Evolutionary conservation across 2,329 filamentous ascomycete species (phyloP), one percentile per base, ranked within the genome.

Genomic region (Sclerotinia minor): DNA sequence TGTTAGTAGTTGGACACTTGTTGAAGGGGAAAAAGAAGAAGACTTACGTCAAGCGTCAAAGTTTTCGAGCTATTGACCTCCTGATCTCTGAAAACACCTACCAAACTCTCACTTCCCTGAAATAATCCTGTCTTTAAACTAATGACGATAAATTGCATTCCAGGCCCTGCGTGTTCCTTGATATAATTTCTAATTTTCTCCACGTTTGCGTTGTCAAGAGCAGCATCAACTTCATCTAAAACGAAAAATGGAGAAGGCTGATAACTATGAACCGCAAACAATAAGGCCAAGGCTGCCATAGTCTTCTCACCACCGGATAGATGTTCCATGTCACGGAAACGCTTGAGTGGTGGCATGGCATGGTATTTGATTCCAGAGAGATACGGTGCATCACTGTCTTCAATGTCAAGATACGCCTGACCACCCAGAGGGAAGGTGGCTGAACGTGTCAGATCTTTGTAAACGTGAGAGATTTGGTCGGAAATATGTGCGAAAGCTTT

Each of bases 101-200:
- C 93, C 74, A 99, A 79, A 70, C 93, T 96, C 83, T 99, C 94
- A 76, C 92, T 97, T 79, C 96, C 92, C 80, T 99, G 94, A 81
- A 98, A 99, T 67, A 99, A 83, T 1, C 93, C 94, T 0, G 93
- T 91, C 85, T 99, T 99, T 78, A 99, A 84, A 81, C 89, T 93
- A 79, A 99, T 99, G 73, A 99, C 95, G 70, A 99, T 96, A 74
- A 99, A 99, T 79, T 99, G 95, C 93, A 98, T 98, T 19, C 96
- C 96, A 1, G 95, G 95, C 0, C 92, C 92, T 0, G 94, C 92
- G 79, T 99, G 94, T 76, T 96, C 92, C 49, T 90, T 87, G 70
- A 99, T 96, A 77, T 99, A 99, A 79, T 95, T 95, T 72, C 94
- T 95, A 79, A 99, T 94, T 78, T 96, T 93, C 73, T 92, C 90